Percentiles rank a stretch among this genome's conserved stretches.
These are phyloP conservation scores for Quercus tomentella DNA, from an alignment of 331 rosid species.

Conservation along the genomic window DNA sequence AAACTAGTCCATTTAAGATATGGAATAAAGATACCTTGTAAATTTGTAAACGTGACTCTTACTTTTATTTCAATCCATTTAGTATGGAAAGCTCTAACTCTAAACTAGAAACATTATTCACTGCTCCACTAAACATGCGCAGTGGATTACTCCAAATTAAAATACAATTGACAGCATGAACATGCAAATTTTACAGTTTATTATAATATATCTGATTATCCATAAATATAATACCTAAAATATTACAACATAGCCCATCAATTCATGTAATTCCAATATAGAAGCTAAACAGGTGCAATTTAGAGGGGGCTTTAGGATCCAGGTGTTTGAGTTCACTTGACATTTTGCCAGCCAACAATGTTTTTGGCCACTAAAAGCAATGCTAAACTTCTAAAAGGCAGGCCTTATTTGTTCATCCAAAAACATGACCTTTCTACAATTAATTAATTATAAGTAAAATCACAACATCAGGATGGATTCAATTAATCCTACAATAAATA, in stretches of 20 bases:
- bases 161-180: background rate
- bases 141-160: background rate
- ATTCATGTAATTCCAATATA: background rate
- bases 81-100: too few relatives aligned
- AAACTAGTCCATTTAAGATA: background rate
- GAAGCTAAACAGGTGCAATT: background rate
- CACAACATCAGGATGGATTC: background rate
- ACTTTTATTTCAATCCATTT: background rate
- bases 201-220: background rate
- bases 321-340: background rate
- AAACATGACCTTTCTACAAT: background rate
- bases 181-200: background rate
- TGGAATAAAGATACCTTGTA: background rate
- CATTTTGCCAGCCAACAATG: background rate
- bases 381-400: background rate
- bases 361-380: background rate
- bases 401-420: background rate
- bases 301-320: background rate
- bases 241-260: background rate
- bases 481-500: background rate
- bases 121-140: background rate
- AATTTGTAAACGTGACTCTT: background rate
- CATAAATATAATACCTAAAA: background rate
- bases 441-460: background rate
- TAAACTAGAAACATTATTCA: background rate